Evolutionary conservation across 768 basidiomycete genomes (phyloP), one percentile per base, ranked within the genome.

Genomic region (Cubamyces lactineus): DNA sequence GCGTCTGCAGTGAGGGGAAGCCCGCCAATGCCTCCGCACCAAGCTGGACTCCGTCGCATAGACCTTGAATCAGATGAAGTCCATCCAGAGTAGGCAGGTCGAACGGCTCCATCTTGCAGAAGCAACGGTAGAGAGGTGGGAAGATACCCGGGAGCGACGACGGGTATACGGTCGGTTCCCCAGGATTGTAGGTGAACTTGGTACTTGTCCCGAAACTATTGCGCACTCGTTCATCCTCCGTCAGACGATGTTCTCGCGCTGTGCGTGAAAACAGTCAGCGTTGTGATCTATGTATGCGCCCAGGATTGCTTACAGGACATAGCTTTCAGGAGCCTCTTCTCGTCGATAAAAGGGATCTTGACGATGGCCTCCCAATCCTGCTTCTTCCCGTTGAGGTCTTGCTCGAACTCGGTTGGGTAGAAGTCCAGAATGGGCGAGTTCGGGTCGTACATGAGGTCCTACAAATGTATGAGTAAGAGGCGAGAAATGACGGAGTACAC

Each of bases 321-420:
- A 3, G 96, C 92, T 34, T 78, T 78, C 34, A 97, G 76, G 21
- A 99, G 73, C 53, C 93, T 81, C 12, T 76, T 67, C 73, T 96
- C 86, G 48, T 97, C 88, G 62, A 99, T 98, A 75, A 99, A 99
- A 0, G 97, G 97, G 66, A 99, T 98, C 78, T 98, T 98, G 56
- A 99, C 94, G 53, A 98, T 86, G 0, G 97, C 96, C 74, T 99
- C 97, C 97, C 97, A 99, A 24, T 98, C 96, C 67, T 91, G 88
- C 73, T 95, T 98, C 83, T 99, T 99, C 34, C 97, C 97, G 67
- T 99, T 98, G 71, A 97, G 76, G 77, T 99, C 97, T 66, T 84
- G 86, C 66, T 93, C 94, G 66, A 98, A 98, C 54, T 94, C 88
- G 16, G 80, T 66, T 2, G 97, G 97, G 73, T 99, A 99, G 78